Conservation (phyloP, 768 basidiomycete species). For the Boletus reticulatus region DNA sequence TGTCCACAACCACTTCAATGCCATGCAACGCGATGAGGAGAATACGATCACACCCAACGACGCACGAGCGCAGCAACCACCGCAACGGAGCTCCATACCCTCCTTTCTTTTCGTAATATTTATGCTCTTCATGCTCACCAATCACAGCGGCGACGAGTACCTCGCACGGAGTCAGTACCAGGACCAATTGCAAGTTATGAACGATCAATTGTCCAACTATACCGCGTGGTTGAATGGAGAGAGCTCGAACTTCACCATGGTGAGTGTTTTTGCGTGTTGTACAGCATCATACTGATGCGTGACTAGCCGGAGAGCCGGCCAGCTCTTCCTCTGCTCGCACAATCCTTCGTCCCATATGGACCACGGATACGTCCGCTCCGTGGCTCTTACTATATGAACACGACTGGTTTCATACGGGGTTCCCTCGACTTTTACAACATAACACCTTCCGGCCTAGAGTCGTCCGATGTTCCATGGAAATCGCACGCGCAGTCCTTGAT, state of each 20-base stretch:
- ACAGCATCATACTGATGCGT: constrained; percentile 1
- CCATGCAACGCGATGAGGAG: constrained; percentile 33
- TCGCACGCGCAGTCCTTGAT: constrained; percentile 49
- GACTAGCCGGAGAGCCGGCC: constrained; percentile 48
- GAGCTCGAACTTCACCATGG: constrained; percentile 62
- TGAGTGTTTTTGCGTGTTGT: constrained; percentile 31
- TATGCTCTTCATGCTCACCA: constrained; percentile 77
- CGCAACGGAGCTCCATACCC: constrained; percentile 60
- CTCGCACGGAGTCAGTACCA: constrained; percentile 62
- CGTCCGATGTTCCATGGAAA: constrained; percentile 45
- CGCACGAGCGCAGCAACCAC: constrained; percentile 27
- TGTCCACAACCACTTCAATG: constrained; percentile 4
- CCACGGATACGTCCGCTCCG: constrained; percentile 41
- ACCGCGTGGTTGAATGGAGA: constrained; percentile 74
- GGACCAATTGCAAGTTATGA: constrained; percentile 55
- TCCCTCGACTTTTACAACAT: constrained; percentile 63
- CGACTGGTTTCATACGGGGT: constrained; percentile 78
- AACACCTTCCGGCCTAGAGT: constrained; percentile 43
- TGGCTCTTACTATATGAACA: constrained; percentile 68
- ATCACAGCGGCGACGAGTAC: constrained; percentile 67
- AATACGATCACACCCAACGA: constrained; percentile 10
- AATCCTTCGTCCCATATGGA: constrained; percentile 46
- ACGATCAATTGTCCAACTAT: constrained; percentile 66
- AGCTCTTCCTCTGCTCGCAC: constrained; percentile 45
- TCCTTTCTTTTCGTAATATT: constrained; percentile 74